These are phyloP conservation scores for Linnemannia hyalina DNA, from an alignment of 192 early-diverging fungal genomes.

Conservation along the genomic window DNA sequence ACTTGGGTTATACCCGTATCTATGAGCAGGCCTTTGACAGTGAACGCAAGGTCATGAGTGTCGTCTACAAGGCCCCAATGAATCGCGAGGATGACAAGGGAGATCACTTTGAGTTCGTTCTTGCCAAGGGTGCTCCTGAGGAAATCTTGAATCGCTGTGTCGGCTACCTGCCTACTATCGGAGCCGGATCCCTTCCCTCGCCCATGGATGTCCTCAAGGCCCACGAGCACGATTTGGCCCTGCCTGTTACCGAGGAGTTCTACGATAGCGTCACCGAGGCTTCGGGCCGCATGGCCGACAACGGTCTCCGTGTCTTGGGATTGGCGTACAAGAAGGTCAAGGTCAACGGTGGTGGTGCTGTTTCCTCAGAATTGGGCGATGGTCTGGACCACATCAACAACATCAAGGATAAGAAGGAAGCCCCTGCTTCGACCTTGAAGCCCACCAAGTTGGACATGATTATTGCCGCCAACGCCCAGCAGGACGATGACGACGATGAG, in stretches of 20 bases:
- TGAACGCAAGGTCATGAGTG: slow-evolving; percentile 97
- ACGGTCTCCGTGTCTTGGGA: slow-evolving; percentile 91
- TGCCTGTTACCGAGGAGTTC: slow-evolving; percentile 72
- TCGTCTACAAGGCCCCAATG: slow-evolving; percentile 69
- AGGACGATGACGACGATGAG: slow-evolving; percentile 58
- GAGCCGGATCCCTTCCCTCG: slow-evolving; percentile 16
- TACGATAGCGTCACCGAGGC: slow-evolving; percentile 72
- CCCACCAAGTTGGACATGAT: slow-evolving; percentile 38
- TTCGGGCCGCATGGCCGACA: slow-evolving; percentile 79
- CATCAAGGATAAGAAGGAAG: slow-evolving; percentile 67
- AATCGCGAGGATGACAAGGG: neutral
- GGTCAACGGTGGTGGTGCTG: slow-evolving; percentile 38
- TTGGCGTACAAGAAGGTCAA: slow-evolving; percentile 79
- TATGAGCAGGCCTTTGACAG: slow-evolving; percentile 93
- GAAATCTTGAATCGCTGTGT: slow-evolving; percentile 82
- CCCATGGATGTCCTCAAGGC: slow-evolving; percentile 49
- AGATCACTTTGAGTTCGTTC: slow-evolving; percentile 65
- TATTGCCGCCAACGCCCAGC: slow-evolving; percentile 47
- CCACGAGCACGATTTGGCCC: slow-evolving; percentile 41
- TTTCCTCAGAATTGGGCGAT: slow-evolving; percentile 18
- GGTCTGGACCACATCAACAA: slow-evolving; percentile 56
- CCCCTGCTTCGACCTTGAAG: slow-evolving; percentile 31
- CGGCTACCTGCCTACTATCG: slow-evolving; percentile 59
- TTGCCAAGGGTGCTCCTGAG: slow-evolving; percentile 97
- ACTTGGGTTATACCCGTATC: slow-evolving; percentile 70